phyloP scores from a whole-genome alignment of 768 basidiomycete species.

The Macrolepiota fuliginosa region DNA sequence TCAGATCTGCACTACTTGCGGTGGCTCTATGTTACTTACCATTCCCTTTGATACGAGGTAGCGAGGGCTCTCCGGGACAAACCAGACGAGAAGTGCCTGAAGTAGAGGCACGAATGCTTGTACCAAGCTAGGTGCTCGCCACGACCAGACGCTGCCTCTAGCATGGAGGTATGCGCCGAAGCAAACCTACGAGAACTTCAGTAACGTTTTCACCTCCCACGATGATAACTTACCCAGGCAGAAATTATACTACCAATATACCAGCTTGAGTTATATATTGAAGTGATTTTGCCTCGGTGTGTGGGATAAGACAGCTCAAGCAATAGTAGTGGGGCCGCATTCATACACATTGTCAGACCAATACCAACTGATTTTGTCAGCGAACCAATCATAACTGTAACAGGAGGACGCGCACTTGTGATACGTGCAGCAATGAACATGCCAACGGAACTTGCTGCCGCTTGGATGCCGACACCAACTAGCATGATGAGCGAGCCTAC shows the following conservation, averaged over 20 bases:
- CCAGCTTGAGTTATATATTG: slow-evolving; percentile 72
- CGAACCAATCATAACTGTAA: background rate
- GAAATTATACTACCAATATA: slow-evolving; percentile 70
- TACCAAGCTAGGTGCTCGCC: slow-evolving; percentile 63
- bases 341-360: slow-evolving; percentile 59
- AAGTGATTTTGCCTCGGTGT: slow-evolving; percentile 59
- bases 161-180: slow-evolving; percentile 39
- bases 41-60: slow-evolving; percentile 62
- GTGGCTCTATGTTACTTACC: slow-evolving; percentile 29
- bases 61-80: slow-evolving; percentile 67
- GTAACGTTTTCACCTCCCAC: background rate
- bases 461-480: slow-evolving; percentile 57
- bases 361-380: slow-evolving; percentile 48
- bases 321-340: slow-evolving; percentile 61
- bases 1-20: background rate
- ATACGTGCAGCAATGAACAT: slow-evolving; percentile 59
- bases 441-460: slow-evolving; percentile 40
- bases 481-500: slow-evolving; percentile 64
- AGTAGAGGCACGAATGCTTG: slow-evolving; percentile 58
- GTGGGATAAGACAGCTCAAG: slow-evolving; percentile 72
- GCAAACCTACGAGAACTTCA: slow-evolving; percentile 30
- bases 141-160: slow-evolving; percentile 48
- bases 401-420: slow-evolving; percentile 36
- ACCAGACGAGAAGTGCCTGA: slow-evolving; percentile 57
- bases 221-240: slow-evolving; percentile 33